Percentiles rank a stretch among this genome's conserved stretches.
Evolutionary conservation across 2,329 filamentous ascomycete species (phyloP).

Genomic region (Penicillium decumbens): DNA sequence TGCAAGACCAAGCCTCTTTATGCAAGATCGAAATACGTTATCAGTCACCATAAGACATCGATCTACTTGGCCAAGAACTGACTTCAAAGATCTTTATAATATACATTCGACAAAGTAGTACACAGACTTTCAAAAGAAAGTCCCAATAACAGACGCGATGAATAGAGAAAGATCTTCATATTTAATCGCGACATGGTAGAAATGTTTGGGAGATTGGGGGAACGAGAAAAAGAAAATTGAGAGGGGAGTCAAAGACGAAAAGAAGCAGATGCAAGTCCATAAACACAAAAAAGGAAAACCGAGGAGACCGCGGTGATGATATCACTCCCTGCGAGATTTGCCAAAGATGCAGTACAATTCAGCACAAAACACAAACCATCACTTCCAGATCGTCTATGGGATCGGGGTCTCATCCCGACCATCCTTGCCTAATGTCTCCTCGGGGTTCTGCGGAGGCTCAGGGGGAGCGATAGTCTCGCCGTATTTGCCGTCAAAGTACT

Average conservation of each 20-base stretch:
- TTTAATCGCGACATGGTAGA: slow-evolving; percentile 24
- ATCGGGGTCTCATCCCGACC: slow-evolving; percentile 34
- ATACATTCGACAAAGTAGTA: slow-evolving; percentile 24
- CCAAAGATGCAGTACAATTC: slow-evolving; percentile 25
- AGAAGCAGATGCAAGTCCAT: slow-evolving; percentile 22
- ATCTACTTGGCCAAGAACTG: background rate
- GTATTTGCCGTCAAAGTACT: slow-evolving; percentile 70
- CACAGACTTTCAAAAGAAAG: background rate
- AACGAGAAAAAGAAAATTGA: slow-evolving; percentile 14
- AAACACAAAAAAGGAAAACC: slow-evolving; percentile 20
- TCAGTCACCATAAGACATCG: background rate
- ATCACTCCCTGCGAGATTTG: slow-evolving; percentile 15
- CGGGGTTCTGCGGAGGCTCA: slow-evolving; percentile 35
- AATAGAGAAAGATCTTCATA: slow-evolving; percentile 21
- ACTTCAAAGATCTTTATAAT: slow-evolving; percentile 20
- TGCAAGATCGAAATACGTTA: background rate
- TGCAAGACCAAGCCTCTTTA: background rate
- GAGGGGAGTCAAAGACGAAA: slow-evolving; percentile 17
- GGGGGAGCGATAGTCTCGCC: slow-evolving; percentile 53
- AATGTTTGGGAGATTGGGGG: slow-evolving; percentile 8
- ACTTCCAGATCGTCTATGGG: slow-evolving; percentile 19
- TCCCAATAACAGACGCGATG: background rate
- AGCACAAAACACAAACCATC: slow-evolving; percentile 11
- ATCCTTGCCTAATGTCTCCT: slow-evolving; percentile 41
- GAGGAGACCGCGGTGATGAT: slow-evolving; percentile 26